Percentiles rank a stretch among this genome's conserved stretches.
Evolutionary conservation across 1,139 yeast genomes (phyloP).

Genomic region (Scheffersomyces insectosa): DNA sequence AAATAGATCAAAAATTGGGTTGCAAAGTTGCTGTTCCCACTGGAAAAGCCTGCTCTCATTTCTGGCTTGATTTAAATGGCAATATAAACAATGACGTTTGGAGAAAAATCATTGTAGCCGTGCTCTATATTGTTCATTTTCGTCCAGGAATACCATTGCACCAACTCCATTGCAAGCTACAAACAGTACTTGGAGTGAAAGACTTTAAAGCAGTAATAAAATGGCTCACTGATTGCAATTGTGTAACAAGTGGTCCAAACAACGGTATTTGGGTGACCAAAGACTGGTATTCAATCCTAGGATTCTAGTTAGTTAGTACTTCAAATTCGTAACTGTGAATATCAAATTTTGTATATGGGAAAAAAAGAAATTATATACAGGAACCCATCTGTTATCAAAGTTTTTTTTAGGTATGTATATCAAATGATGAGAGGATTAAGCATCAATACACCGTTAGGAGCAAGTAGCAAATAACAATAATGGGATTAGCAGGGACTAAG

Average conservation of each 20-base stretch:
- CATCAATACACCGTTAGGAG: not conserved
- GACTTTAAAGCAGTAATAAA: slow-evolving; percentile 54
- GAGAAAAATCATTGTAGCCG: slow-evolving; percentile 52
- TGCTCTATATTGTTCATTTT: slow-evolving; percentile 53
- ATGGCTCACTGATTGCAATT: slow-evolving; percentile 56
- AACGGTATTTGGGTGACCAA: slow-evolving; percentile 52
- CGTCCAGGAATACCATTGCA: slow-evolving; percentile 62
- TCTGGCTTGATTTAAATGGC: slow-evolving; percentile 76
- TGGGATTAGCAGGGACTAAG: slow-evolving; percentile 91
- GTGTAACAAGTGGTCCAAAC: slow-evolving; percentile 36
- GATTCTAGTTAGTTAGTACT: slow-evolving; percentile 13
- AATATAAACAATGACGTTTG: slow-evolving; percentile 60
- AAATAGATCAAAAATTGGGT: slow-evolving; percentile 4
- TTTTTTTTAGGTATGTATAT: not conserved
- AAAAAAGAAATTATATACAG: not conserved
- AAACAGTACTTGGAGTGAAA: slow-evolving; percentile 41
- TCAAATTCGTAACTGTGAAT: not conserved
- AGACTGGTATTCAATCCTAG: slow-evolving; percentile 54
- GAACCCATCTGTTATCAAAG: not conserved
- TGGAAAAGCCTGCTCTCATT: slow-evolving; percentile 61
- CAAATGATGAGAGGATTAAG: not conserved
- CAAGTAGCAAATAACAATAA: slow-evolving; percentile 16
- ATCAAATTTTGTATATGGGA: not conserved
- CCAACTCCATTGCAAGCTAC: slow-evolving; percentile 35
- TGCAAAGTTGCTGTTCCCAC: slow-evolving; percentile 46